Base-by-base conservation (phyloP, 2,329 filamentous ascomycete genomes). In the Monosporascus sp. region DNA sequence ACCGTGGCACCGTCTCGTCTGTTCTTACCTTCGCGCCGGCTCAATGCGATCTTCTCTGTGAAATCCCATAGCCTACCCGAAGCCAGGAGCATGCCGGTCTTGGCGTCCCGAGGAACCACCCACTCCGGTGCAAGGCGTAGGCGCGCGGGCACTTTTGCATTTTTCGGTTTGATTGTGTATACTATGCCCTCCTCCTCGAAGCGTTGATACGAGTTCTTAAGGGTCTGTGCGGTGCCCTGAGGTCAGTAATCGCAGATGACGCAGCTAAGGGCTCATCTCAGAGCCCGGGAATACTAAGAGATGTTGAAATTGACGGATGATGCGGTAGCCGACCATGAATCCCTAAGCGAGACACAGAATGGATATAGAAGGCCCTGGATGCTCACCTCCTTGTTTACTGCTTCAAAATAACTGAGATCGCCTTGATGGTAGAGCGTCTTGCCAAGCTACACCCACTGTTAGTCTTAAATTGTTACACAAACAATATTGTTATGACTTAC, bases 371-470 rank as follows among this genome's bases (percentile, higher is more conserved):
- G 18, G n/a, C n/a, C 31, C 22, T n/a, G 24, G 15, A 27, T 46
- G 14, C 42, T 46, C 22, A 46, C 42, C 42, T 99, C 93, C 64
- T 97, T 97, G 76, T 99, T 99, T 58, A 99, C 93, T 3, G 94
- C 92, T 72, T 99, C 94, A 61, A 97, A 97, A 72, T 99, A 99
- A 31, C 88, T 92, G 9, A 99, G 82, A 65, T 99, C 94, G 52
- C 94, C 94, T 74, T 99, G 93, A 68, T 99, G 93, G 66, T 97
- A 99, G 1, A 99, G 79, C 0, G 94, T 97, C 72, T 99, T 97
- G 51, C 94, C 94, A 31, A 97, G 83, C 82, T 93, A 62, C 46
- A 27, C 52, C 9, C 8, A 39, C 15, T 22, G 47, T 66, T 63
- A 68, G 59, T 49, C 25, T 36, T 24, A 18, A 34, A 18, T 38